phyloP scores from a whole-genome alignment of 2,329 filamentous ascomycete genomes.

The Emergomyces pasteurianus region DNA sequence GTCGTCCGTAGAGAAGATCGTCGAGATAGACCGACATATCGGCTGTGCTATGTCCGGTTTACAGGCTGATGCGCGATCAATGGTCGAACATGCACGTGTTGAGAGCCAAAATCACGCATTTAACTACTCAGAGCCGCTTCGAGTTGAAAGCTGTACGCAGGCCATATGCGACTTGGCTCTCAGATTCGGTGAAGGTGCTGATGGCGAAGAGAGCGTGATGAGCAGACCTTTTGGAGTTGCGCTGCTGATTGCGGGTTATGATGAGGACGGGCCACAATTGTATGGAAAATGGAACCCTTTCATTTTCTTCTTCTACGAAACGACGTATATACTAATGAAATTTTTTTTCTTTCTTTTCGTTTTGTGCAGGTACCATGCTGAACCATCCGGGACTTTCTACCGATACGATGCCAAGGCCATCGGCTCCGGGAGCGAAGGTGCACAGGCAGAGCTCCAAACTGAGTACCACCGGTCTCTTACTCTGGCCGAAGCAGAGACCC shows the following conservation, averaged over 20 bases:
- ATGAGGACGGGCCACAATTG: conserved; percentile 92
- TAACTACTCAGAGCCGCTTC: conserved; percentile 91
- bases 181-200: conserved; percentile 91
- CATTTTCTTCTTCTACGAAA: neutral
- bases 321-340: neutral
- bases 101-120: conserved; percentile 96
- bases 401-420: conserved; percentile 98
- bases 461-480: conserved; percentile 98
- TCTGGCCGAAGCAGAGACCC: conserved; percentile 80
- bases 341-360: too few relatives aligned
- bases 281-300: conserved; percentile 28
- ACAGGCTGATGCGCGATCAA: conserved; percentile 92
- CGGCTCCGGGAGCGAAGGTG: conserved; percentile 90
- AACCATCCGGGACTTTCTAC: conserved; percentile 97
- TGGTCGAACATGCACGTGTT: conserved; percentile 96
- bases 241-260: conserved; percentile 88
- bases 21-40: conserved; percentile 98
- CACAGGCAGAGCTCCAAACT: conserved; percentile 94
- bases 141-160: conserved; percentile 96
- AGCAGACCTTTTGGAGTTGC: conserved; percentile 93
- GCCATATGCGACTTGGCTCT: conserved; percentile 95
- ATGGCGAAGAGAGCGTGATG: conserved; percentile 98
- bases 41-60: conserved; percentile 97
- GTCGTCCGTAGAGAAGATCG: conserved; percentile 97
- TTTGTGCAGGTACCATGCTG: conserved; percentile 67